Conservation (phyloP, 2,329 filamentous ascomycete genomes). For the Verticillium longisporum region DNA sequence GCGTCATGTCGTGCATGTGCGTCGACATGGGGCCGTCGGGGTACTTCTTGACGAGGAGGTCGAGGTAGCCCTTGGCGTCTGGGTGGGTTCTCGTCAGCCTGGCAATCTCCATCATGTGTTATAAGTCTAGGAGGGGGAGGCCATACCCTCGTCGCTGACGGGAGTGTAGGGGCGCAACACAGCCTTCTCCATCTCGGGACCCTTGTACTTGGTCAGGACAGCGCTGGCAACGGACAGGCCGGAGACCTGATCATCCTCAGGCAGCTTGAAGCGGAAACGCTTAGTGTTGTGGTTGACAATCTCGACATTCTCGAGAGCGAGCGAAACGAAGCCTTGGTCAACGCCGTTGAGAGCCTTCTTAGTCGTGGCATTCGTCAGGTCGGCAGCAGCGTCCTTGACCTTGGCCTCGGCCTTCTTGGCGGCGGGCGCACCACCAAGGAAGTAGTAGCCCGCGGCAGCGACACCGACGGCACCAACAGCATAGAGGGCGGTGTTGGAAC, state of each 20-base stretch:
- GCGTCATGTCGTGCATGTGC: slow-evolving; percentile 76
- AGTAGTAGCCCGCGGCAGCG: slow-evolving; percentile 53
- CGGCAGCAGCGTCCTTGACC: slow-evolving; percentile 33
- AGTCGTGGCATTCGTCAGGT: slow-evolving; percentile 24
- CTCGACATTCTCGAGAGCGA: slow-evolving; percentile 74
- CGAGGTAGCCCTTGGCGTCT: slow-evolving; percentile 74
- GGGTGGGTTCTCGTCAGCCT: slow-evolving; percentile 1
- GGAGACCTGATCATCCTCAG: slow-evolving; percentile 75
- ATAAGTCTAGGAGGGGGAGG: not conserved
- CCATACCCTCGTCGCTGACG: slow-evolving; percentile 71
- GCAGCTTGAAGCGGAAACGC: slow-evolving; percentile 80
- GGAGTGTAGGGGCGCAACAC: slow-evolving; percentile 91
- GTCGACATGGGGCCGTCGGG: slow-evolving; percentile 85
- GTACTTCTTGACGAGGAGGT: slow-evolving; percentile 90
- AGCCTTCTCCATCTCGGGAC: slow-evolving; percentile 74
- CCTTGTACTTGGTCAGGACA: slow-evolving; percentile 86
- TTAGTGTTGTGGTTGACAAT: slow-evolving; percentile 92
- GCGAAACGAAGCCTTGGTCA: slow-evolving; percentile 80
- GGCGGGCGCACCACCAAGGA: slow-evolving; percentile 42
- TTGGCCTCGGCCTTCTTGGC: slow-evolving; percentile 52
- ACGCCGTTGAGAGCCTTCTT: slow-evolving; percentile 66
- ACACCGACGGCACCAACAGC: slow-evolving; percentile 51
- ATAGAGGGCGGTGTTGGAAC: slow-evolving; percentile 54
- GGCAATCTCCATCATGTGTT: not conserved
- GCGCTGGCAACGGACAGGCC: slow-evolving; percentile 80